Evolutionary conservation across 495 filamentous ascomycete genomes (phyloP), one percentile per base, ranked within the genome.

Genomic region (Glarea lozoyensis): DNA sequence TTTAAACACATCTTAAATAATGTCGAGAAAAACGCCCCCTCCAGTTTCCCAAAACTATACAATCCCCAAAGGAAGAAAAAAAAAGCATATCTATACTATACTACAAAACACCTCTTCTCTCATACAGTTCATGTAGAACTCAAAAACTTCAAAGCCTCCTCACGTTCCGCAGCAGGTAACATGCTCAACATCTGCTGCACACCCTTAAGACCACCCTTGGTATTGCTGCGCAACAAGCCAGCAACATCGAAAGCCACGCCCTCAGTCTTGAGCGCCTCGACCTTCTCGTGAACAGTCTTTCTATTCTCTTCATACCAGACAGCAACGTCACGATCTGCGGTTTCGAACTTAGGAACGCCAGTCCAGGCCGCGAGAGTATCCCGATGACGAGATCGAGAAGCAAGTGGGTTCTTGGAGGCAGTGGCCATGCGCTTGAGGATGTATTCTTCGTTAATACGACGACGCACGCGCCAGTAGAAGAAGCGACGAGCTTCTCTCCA

Each of bases 381-480:
- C 6, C 94, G 69, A 61, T 86, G 77, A 7, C 68, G 64, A 18
- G 70, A 65, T 21, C 84, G 79, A 5, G 67, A 55, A 37, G 74
- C 63, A 13, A 66, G 61, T 30, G 68, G 49, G 15, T 54, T 52
- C 42, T 58, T 31, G 52, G 65, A 52, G 6, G 81, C 76, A 18
- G 70, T 54, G 17, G 77, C 65, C 77, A 97, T 85, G 61, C 84
- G 82, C 67, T 87, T 90, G 61, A 97, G 72, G 59, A 97, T 85
- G 58, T 86, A 83, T 65, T 98, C 89, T 67, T 98, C 92, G 65
- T 93, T 95, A 55, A 98, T 72, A 66, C 93, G 78, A 61, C 92
- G 86, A 62, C 92, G 90, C 42, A 94, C 82, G 72, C 92, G 89
- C 92, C 92, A 98, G 81, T 96, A 98, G 79, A 98, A 97, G 85